Percentiles rank a stretch among this genome's conserved stretches.
Evolutionary conservation across 179 eudicot species (phyloP).

Genomic region (Gypsophila paniculata): DNA sequence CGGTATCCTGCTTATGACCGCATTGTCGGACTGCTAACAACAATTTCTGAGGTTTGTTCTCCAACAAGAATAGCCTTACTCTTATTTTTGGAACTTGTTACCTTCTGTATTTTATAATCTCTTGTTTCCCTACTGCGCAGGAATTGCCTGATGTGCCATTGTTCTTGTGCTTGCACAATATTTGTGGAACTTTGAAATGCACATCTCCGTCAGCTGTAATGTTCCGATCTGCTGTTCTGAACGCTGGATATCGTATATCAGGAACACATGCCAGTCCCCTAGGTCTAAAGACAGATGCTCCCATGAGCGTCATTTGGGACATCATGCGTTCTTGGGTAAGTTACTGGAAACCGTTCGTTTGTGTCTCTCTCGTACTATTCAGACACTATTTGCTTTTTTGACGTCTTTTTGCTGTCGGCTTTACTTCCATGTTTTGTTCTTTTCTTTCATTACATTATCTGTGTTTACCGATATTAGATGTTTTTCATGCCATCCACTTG

Average conservation of each 20-base stretch:
- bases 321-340: conserved; percentile 98
- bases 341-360: background rate
- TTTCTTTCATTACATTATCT: too few species aligned
- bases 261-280: conserved; percentile 85
- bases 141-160: conserved; percentile 92
- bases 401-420: background rate
- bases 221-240: conserved; percentile 88
- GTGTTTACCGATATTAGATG: background rate
- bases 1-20: conserved; percentile 79
- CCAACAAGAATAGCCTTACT: background rate
- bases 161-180: conserved; percentile 79
- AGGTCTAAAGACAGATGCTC: conserved; percentile 90
- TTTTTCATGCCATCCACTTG: background rate
- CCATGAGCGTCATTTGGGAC: conserved; percentile 96
- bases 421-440: background rate
- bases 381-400: too few species aligned
- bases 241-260: conserved; percentile 94
- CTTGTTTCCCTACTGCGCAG: conserved; percentile 37
- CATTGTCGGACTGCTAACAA: conserved; percentile 74
- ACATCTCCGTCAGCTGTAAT: conserved; percentile 91
- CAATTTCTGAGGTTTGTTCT: conserved; percentile 77
- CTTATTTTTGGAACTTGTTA: background rate
- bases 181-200: conserved; percentile 89
- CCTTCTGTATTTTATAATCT: background rate
- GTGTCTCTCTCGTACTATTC: too few species aligned